Evolutionary conservation across 371 early-diverging fungal species (phyloP).

Genomic region (Umbelopsis sp.): DNA sequence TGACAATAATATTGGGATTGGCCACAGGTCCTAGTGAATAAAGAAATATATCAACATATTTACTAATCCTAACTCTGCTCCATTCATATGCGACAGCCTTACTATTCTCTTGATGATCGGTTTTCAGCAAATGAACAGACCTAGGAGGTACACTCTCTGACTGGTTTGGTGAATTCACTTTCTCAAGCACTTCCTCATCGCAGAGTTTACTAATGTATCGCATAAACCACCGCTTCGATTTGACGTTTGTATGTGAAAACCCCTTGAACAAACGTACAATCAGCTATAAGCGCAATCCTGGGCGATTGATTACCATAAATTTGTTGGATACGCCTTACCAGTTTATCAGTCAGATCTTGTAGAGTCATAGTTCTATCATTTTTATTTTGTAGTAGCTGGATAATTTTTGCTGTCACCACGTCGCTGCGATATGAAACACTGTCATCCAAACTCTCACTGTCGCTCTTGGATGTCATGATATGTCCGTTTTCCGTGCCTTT

Average conservation of each 20-base stretch:
- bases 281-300: neutral
- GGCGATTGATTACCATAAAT: neutral
- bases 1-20: neutral
- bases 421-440: conserved; percentile 4
- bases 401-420: neutral
- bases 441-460: neutral
- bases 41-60: neutral
- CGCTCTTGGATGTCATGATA: neutral
- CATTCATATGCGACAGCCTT: neutral
- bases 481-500: too few species aligned
- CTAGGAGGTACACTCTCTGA: neutral
- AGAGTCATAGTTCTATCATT: neutral
- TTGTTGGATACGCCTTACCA: neutral
- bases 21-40: neutral
- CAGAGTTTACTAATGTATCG: neutral
- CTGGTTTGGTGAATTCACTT: neutral
- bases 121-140: neutral
- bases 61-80: neutral
- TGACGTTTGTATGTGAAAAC: neutral
- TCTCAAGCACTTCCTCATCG: neutral
- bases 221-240: neutral
- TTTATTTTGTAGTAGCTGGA: neutral
- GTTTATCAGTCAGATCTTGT: neutral
- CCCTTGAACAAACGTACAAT: neutral
- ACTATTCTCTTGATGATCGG: neutral